Conservation (phyloP, 208 protist genomes). For the Leishmania amazonensis region DNA sequence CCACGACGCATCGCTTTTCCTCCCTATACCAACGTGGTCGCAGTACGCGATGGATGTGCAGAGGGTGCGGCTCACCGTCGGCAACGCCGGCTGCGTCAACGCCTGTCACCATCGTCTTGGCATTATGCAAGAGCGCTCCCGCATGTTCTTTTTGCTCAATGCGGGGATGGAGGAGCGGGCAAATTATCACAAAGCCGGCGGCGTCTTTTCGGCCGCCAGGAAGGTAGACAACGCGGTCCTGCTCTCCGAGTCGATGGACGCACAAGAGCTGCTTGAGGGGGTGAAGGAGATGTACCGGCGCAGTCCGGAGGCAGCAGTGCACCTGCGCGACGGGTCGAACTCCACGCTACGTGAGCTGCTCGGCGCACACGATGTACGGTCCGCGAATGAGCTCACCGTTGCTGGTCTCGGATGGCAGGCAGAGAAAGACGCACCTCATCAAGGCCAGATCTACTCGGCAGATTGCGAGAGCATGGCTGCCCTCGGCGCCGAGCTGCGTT, state of each 20-base stretch:
- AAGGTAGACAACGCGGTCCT: constrained; percentile 88
- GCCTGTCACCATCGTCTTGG: constrained; percentile 88
- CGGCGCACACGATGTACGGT: constrained; percentile 47
- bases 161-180: constrained; percentile 86
- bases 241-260: constrained; percentile 69
- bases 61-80: constrained; percentile 69
- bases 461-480: constrained; percentile 39
- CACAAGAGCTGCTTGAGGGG: constrained; percentile 82
- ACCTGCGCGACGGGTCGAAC: constrained; percentile 57
- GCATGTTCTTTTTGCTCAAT: constrained; percentile 92
- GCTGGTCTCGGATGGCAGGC: constrained; percentile 87
- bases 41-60: constrained; percentile 79
- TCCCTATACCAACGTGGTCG: constrained; percentile 50
- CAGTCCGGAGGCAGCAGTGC: constrained; percentile 52
- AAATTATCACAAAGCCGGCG: constrained; percentile 75
- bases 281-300: constrained; percentile 75
- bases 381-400: constrained; percentile 71
- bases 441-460: constrained; percentile 22
- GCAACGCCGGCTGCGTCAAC: constrained; percentile 69
- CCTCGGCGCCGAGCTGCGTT: constrained; percentile 82
- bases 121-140: constrained; percentile 92
- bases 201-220: constrained; percentile 78
- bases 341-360: constrained; percentile 84
- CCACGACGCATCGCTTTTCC: constrained; percentile 40
- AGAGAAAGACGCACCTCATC: constrained; percentile 25